Base-by-base conservation (phyloP, 495 filamentous ascomycete species). In the Penicillium parvum region DNA sequence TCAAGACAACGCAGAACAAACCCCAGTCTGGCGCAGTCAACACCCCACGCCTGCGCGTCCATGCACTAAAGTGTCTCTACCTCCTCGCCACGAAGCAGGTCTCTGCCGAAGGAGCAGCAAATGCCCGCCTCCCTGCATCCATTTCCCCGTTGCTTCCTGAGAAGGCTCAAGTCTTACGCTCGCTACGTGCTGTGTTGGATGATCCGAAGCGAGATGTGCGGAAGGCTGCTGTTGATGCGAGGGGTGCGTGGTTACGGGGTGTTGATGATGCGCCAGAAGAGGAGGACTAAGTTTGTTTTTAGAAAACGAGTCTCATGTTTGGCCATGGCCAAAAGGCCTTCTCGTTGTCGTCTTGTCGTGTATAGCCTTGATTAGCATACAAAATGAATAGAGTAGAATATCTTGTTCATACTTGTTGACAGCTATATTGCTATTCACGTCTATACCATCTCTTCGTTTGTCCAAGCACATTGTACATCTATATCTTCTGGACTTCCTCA, bases 121-220 rank as follows among this genome's bases (percentile, higher is more conserved):
- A 58, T 15, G 27, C 63, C 17, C 61, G 52, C 42, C 74, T 55
- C 22, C 58, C 62, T 1, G 57, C 62, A 12, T 57, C 57, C 12
- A 49, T 71, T 3, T 71, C 67, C 17, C 67, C 74, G 3, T 60
- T 88, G 15, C 41, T 87, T 20, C 75, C 81, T 12, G 81, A 75
- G 43, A 76, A 77, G 58, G 63, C 55, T 20, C 59, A 74, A 23
- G 81, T 86, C 7, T 53, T 82, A 32, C 72, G 73, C 43, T 62
- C 68, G 9, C 65, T 88, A 57, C 57, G 66, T 32, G 45, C 35
- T 5, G 69, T 73, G 8, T 49, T 87, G 46, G 84, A 88, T 70
- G 84, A 88, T 57, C 73, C 72, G 23, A 85, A 79, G 66, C 65
- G 84, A 27, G 68, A 69, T 51, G 84, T 88, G 4, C 72, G 84